Conservation (phyloP, 2,329 filamentous ascomycete species). For the Colletotrichum limetticola region DNA sequence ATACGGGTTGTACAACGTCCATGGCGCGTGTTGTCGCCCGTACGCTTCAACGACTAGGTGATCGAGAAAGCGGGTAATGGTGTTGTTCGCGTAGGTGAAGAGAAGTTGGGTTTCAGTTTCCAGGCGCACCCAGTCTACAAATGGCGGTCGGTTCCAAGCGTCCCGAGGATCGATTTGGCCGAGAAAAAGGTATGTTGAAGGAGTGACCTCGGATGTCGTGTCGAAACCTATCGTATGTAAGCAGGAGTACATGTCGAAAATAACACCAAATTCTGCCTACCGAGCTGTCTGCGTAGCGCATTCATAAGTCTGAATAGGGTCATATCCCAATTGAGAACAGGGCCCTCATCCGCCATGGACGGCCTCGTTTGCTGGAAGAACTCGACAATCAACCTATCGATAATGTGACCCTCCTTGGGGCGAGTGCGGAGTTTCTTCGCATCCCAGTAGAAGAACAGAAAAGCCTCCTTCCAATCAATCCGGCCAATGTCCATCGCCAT, state of each 20-base stretch:
- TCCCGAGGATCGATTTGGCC: not conserved
- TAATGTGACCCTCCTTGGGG: not conserved
- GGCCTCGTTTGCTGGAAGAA: not conserved
- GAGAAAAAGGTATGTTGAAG: constrained; percentile 1
- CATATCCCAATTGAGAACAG: not conserved
- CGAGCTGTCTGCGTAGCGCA: not conserved
- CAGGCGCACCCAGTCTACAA: constrained; percentile 11
- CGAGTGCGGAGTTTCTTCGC: not conserved
- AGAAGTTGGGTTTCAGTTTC: not conserved
- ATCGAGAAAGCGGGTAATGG: not conserved
- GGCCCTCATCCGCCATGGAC: not conserved
- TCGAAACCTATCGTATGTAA: not conserved
- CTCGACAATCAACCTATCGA: not conserved
- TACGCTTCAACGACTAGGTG: constrained; percentile 10
- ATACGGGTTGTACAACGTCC: constrained; percentile 10
- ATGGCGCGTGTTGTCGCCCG: not conserved
- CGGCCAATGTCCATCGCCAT: not conserved
- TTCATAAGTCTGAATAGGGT: not conserved
- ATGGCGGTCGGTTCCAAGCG: not conserved
- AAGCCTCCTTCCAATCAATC: constrained; percentile 22
- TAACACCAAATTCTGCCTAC: not conserved
- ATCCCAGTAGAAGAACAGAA: constrained; percentile 28
- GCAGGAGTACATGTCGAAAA: no score
- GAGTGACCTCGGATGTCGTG: not conserved
- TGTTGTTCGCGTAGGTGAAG: not conserved